Evolutionary conservation across 2,329 filamentous ascomycete species (phyloP), one percentile per base, ranked within the genome.

Genomic region (Ophiostoma pallidulum): DNA sequence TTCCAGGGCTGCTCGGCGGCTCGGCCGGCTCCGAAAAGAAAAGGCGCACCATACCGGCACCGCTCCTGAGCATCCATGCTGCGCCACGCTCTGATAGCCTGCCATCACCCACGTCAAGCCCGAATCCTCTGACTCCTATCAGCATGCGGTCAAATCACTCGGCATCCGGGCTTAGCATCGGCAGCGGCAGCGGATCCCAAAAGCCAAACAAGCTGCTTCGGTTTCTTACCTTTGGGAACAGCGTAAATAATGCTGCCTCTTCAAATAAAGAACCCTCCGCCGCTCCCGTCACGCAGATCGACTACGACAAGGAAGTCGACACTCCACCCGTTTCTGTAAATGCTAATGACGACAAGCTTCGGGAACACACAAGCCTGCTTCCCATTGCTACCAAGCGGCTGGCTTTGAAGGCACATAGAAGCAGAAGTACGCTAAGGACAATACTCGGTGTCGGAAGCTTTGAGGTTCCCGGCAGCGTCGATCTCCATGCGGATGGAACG

Each of bases 371-470:
- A 12, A 59, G 59, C 18, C 52, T 55, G n/a, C 62, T 64, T 18
- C 62, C 65, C 0, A 56, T 61, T 41, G 57, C 61, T 13, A 59
- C 64, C 2, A 68, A 65, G 52, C 64, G 62, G 35, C 53, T 67
- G 10, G 57, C 60, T 6, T 53, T 71, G 39, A 66, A 63, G 38
- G 59, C 61, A 0, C 65, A 69, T 28, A 55, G 63, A n/a, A 73
- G 68, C 55, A 66, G 67, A 52, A 71, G 73, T 22, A 72, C 69
- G 0, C 56, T 74, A 22, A 69, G 69, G 44, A 74, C 71, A 1
- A 73, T 75, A 16, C 56, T 74, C 44, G 74, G 72, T 50, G 70
- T 74, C 8, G 70, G 67, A 6, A 74, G 70, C 41, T 58, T 67
- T 16, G 69, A 72, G 39, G 51, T 29, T 9, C 39, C 42, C 16